Evolutionary conservation across 2,329 filamentous ascomycete species (phyloP).

Genomic region (Fusarium metavorans): DNA sequence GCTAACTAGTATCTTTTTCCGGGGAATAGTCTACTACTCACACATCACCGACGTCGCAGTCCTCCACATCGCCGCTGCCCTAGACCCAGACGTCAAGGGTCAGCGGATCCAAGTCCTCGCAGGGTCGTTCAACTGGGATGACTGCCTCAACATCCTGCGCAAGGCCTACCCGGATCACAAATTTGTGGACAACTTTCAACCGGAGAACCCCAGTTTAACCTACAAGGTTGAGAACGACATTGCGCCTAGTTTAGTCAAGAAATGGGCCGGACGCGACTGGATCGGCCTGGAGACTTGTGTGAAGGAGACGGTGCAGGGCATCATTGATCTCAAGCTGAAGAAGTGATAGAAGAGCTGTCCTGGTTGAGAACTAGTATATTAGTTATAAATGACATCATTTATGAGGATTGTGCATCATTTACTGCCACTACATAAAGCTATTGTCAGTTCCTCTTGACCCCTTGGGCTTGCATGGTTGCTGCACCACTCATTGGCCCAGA

Average conservation of each 20-base stretch:
- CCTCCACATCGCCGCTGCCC: slow-evolving; percentile 27
- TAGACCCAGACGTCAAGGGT: slow-evolving; percentile 26
- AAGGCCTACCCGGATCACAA: slow-evolving; percentile 11
- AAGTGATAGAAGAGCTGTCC: background rate
- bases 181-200: slow-evolving; percentile 26
- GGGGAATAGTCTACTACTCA: slow-evolving; percentile 32
- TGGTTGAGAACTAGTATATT: no score
- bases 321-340: background rate
- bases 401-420: no score
- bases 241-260: slow-evolving; percentile 16
- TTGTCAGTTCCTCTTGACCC: no score
- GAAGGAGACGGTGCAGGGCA: background rate
- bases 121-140: slow-evolving; percentile 32
- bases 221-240: slow-evolving; percentile 34
- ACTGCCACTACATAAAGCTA: no score
- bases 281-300: slow-evolving; percentile 19
- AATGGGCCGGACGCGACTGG: slow-evolving; percentile 38
- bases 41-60: slow-evolving; percentile 36
- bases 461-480: background rate
- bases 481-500: background rate
- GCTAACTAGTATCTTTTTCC: background rate
- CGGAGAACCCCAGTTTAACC: slow-evolving; percentile 16
- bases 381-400: no score
- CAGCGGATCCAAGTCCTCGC: slow-evolving; percentile 24
- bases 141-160: slow-evolving; percentile 25